A percentile compares a stretch with the other conserved stretches of the same genome.
Conservation (phyloP, 1,139 yeast genomes). For the Meyerozyma smithsonii region DNA sequence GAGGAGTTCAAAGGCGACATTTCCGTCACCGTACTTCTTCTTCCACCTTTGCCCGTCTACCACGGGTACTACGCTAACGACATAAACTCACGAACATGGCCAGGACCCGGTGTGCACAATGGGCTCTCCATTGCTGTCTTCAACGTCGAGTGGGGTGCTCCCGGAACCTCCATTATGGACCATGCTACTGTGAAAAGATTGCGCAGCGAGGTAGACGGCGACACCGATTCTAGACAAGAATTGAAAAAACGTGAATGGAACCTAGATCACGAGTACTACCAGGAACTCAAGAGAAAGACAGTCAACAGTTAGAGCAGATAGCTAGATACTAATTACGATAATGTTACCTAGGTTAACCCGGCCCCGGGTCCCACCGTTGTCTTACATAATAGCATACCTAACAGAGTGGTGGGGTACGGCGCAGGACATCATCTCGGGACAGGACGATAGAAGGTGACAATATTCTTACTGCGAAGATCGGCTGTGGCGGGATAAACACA, state of each 20-base stretch:
- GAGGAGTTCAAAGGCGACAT: conserved; percentile 41
- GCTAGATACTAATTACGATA: background rate
- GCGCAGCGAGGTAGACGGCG: conserved; percentile 24
- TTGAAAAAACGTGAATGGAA: conserved; percentile 26
- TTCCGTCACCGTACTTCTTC: conserved; percentile 61
- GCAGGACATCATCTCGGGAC: background rate
- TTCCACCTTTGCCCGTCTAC: conserved; percentile 65
- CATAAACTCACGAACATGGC: conserved; percentile 72
- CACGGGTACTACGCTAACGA: conserved; percentile 63
- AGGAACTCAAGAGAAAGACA: conserved; percentile 22
- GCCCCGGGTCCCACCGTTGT: background rate
- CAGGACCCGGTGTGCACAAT: conserved; percentile 45
- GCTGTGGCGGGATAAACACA: background rate
- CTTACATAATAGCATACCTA: background rate
- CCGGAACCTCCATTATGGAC: conserved; percentile 28
- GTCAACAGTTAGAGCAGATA: background rate
- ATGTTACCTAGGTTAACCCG: background rate
- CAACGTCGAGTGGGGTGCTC: conserved; percentile 48
- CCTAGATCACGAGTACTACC: conserved; percentile 25
- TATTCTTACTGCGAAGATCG: background rate
- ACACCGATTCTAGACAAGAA: conserved; percentile 15
- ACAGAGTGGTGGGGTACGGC: background rate
- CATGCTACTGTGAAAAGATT: conserved; percentile 25
- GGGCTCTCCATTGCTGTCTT: conserved; percentile 64
- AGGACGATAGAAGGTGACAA: background rate